Conservation (phyloP, 106 monocot species). For the Dendrobium catenatum region DNA sequence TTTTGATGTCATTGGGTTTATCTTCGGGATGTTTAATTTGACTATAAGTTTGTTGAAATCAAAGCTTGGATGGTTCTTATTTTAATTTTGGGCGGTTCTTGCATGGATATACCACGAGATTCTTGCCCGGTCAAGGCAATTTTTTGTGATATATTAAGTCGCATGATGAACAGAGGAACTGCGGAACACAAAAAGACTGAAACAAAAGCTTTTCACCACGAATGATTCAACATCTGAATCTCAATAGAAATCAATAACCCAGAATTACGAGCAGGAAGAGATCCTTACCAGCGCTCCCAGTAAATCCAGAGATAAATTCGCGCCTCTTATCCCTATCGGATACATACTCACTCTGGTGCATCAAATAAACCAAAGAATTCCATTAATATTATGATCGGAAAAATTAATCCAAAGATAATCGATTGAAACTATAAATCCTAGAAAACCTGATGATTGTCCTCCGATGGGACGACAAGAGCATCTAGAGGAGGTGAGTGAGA, state of each 20-base stretch:
- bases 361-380: background rate
- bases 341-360: slow-evolving; percentile 86
- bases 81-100: too few relatives aligned
- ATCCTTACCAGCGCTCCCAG: slow-evolving; percentile 81
- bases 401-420: background rate
- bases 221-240: background rate
- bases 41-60: too few relatives aligned
- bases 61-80: too few relatives aligned
- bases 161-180: background rate
- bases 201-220: background rate
- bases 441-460: slow-evolving; percentile 84
- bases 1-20: too few relatives aligned
- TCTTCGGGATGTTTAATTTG: too few relatives aligned
- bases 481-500: slow-evolving; percentile 79
- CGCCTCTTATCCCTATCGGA: slow-evolving; percentile 86
- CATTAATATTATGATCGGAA: background rate
- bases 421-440: background rate
- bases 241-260: background rate
- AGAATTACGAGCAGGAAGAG: background rate
- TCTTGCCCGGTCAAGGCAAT: too few relatives aligned
- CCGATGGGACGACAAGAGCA: slow-evolving; percentile 87
- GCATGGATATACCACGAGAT: too few relatives aligned
- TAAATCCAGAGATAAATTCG: slow-evolving; percentile 77
- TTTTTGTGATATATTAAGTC: too few relatives aligned
- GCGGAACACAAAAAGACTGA: background rate